Evolutionary conservation across 441 rosid species (phyloP).

Genomic region (Aleurites moluccanus): DNA sequence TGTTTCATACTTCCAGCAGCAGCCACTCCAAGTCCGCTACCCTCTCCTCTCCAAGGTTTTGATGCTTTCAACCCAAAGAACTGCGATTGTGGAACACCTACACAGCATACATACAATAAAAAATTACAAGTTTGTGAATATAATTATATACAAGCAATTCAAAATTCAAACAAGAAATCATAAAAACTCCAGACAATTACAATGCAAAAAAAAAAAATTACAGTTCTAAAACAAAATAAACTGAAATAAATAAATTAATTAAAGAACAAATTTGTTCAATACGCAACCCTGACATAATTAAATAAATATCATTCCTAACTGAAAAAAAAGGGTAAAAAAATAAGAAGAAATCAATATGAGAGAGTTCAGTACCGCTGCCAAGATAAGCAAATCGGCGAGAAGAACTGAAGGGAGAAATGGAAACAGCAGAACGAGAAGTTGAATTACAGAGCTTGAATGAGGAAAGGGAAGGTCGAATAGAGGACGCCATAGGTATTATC

Average conservation of each 20-base stretch:
- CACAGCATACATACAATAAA: neutral
- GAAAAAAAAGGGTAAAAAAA: neutral
- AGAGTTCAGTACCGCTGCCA: slow-evolving; percentile 38
- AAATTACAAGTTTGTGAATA: neutral
- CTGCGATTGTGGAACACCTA: slow-evolving; percentile 68
- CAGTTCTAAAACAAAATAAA: neutral
- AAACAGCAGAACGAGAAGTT: slow-evolving; percentile 35
- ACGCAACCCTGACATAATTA: neutral
- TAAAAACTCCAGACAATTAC: neutral
- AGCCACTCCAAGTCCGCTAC: slow-evolving; percentile 37
- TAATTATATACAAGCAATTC: neutral
- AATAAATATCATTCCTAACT: neutral
- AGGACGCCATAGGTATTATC: slow-evolving; percentile 69
- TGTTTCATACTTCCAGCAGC: slow-evolving; percentile 57
- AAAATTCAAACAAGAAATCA: neutral
- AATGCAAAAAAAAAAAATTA: neutral
- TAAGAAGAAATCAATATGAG: neutral
- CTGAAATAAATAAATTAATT: neutral
- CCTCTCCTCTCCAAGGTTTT: slow-evolving; percentile 47
- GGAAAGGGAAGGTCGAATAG: slow-evolving; percentile 61
- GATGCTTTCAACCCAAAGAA: slow-evolving; percentile 43
- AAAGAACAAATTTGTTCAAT: too few relatives aligned
- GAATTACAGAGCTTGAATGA: slow-evolving; percentile 39
- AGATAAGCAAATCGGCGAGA: slow-evolving; percentile 48
- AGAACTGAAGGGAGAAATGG: slow-evolving; percentile 30